Conservation (phyloP, 371 early-diverging fungal genomes). For the Mortierella sp. region DNA sequence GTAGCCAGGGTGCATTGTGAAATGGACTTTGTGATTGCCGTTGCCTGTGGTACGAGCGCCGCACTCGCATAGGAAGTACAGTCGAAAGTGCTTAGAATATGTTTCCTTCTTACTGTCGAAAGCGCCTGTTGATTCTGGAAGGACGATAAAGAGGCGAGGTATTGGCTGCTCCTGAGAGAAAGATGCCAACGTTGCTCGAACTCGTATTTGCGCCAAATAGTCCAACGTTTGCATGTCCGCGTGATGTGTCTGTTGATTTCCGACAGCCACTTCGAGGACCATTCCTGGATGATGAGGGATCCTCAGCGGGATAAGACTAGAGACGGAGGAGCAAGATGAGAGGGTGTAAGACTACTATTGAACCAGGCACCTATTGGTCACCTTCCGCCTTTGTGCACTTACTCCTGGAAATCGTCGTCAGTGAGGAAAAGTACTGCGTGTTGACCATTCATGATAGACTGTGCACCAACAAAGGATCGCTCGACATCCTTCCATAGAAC, state of each 20-base stretch:
- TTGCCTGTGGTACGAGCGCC: not conserved
- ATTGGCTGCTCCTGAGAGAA: conserved; percentile 21
- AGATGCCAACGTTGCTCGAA: conserved; percentile 1
- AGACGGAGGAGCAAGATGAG: no score
- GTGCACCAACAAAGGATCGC: not conserved
- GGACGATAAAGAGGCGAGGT: conserved; percentile 28
- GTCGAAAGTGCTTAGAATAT: not conserved
- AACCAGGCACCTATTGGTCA: no score
- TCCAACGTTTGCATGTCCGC: conserved; percentile 2
- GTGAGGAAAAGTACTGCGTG: not conserved
- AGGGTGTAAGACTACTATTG: no score
- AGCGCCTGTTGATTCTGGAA: conserved; percentile 3
- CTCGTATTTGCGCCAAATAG: conserved; percentile 8
- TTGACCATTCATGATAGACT: not conserved
- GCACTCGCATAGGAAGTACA: conserved; percentile 5
- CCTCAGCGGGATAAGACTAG: conserved; percentile 5
- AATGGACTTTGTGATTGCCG: not conserved
- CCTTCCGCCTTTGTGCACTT: not conserved
- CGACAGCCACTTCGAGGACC: conserved; percentile 4
- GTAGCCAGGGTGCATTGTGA: conserved; percentile 9
- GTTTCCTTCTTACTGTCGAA: not conserved
- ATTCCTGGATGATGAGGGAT: conserved; percentile 1
- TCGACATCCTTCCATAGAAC: not conserved
- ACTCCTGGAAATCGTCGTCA: not conserved
- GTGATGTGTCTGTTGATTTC: not conserved